phyloP scores from a whole-genome alignment of 148 eudicot species.

The Heliosperma pusillum region DNA sequence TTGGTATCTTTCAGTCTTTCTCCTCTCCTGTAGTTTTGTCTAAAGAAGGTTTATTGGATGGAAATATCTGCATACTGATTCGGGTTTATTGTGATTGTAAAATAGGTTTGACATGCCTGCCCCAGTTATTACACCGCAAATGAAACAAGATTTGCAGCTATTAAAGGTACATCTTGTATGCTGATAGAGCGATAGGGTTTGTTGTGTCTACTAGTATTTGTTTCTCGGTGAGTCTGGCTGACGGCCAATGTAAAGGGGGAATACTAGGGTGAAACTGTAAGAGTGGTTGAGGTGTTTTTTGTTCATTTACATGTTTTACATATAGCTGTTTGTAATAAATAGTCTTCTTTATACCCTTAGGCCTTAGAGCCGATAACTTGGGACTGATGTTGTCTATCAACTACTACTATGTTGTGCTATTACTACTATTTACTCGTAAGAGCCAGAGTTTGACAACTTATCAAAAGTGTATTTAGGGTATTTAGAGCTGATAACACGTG shows the following conservation, averaged over 20 bases:
- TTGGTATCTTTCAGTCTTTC: not conserved
- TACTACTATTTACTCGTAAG: too few species aligned
- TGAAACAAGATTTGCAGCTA: conserved; percentile 80
- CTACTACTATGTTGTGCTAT: too few species aligned
- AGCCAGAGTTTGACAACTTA: too few species aligned
- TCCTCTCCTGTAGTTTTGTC: not conserved
- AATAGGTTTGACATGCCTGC: conserved; percentile 97
- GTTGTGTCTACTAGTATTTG: not conserved
- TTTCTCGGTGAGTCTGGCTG: not conserved
- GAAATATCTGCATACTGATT: conserved; percentile 3
- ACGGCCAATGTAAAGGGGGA: too few species aligned
- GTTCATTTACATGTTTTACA: not conserved
- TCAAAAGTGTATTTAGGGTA: too few species aligned
- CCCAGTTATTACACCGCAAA: conserved; percentile 65
- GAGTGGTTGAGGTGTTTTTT: not conserved
- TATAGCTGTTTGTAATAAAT: not conserved
- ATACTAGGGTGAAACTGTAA: not conserved
- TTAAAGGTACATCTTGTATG: conserved; percentile 48
- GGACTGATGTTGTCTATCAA: too few species aligned
- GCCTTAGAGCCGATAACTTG: too few species aligned
- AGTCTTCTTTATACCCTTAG: not conserved
- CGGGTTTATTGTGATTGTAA: conserved; percentile 15
- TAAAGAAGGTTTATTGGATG: not conserved
- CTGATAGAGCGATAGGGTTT: not conserved
- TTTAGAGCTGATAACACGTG: too few species aligned